A percentile compares a stretch with the other conserved stretches of the same genome.
Conservation (phyloP, 2,329 filamentous ascomycete genomes). For the Scedosporium minutisporum region DNA sequence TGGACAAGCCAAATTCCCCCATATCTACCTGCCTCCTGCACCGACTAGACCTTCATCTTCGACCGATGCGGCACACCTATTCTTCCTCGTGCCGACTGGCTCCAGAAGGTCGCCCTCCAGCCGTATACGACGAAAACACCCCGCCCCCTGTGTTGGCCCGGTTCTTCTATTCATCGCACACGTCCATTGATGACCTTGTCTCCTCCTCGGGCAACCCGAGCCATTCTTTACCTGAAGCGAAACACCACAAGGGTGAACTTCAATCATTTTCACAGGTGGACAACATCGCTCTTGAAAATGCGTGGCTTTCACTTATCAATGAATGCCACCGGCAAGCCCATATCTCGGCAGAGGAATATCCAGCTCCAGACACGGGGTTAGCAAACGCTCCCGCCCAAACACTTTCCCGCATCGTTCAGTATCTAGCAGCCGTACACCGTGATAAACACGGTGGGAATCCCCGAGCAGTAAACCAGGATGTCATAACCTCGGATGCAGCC, state of each 20-base stretch:
- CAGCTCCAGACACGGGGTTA: slow-evolving; percentile 7
- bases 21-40: not conserved
- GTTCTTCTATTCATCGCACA: slow-evolving; percentile 76
- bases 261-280: slow-evolving; percentile 72
- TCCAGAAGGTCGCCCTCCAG: slow-evolving; percentile 17
- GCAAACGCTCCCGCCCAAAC: slow-evolving; percentile 25
- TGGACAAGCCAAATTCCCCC: not conserved
- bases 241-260: slow-evolving; percentile 48
- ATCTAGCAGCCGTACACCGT: slow-evolving; percentile 35
- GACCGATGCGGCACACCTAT: slow-evolving; percentile 40
- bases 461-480: not conserved
- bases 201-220: slow-evolving; percentile 53
- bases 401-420: slow-evolving; percentile 28
- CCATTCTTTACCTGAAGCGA: slow-evolving; percentile 39
- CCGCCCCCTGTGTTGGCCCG: slow-evolving; percentile 56
- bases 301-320: slow-evolving; percentile 57
- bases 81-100: slow-evolving; percentile 49
- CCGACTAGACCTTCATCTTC: not conserved
- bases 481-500: not conserved
- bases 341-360: not conserved
- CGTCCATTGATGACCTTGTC: slow-evolving; percentile 84
- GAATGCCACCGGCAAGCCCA: slow-evolving; percentile 40
- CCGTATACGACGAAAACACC: slow-evolving; percentile 27
- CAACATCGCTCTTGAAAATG: slow-evolving; percentile 68
- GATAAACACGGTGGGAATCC: slow-evolving; percentile 27